Evolutionary conservation across 75 land plant species (phyloP).

Genomic region (Selaginella tamariscina): DNA sequence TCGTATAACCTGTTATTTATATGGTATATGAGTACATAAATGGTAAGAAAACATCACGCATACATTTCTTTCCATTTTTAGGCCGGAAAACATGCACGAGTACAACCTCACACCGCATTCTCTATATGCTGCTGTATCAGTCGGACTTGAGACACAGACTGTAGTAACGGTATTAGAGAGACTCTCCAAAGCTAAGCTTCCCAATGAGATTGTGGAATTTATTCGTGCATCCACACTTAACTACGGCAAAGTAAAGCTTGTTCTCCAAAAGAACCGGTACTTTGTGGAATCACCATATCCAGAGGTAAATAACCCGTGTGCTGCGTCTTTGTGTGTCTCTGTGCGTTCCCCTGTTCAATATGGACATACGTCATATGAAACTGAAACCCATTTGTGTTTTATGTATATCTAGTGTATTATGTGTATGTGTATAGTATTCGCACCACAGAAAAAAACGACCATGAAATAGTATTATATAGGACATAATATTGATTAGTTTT

Average conservation of each 20-base stretch:
- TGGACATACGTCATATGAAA: too few species aligned
- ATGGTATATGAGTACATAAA: background rate
- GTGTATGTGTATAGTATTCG: background rate
- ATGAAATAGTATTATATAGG: background rate
- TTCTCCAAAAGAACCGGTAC: slow-evolving; percentile 10
- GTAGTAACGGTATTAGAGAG: slow-evolving; percentile 7
- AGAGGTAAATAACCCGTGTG: slow-evolving; percentile 38
- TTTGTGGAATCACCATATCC: slow-evolving; percentile 77
- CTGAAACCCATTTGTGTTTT: background rate
- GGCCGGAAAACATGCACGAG: slow-evolving; percentile 24
- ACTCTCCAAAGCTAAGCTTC: slow-evolving; percentile 26
- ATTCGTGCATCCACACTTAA: slow-evolving; percentile 7
- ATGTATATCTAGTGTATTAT: background rate
- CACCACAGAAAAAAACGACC: background rate
- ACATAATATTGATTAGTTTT: background rate
- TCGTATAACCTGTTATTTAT: background rate
- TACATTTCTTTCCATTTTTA: slow-evolving; percentile 18
- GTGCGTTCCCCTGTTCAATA: too few species aligned
- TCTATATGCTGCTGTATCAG: slow-evolving; percentile 16
- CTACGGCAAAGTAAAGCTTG: slow-evolving; percentile 12
- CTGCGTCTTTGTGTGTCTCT: background rate
- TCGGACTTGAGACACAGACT: slow-evolving; percentile 8
- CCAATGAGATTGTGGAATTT: slow-evolving; percentile 44
- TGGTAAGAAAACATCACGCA: background rate
- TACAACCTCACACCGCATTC: slow-evolving; percentile 18